phyloP scores from a whole-genome alignment of 1,139 yeast genomes.

The Magnusiomyces tetraspermus region DNA sequence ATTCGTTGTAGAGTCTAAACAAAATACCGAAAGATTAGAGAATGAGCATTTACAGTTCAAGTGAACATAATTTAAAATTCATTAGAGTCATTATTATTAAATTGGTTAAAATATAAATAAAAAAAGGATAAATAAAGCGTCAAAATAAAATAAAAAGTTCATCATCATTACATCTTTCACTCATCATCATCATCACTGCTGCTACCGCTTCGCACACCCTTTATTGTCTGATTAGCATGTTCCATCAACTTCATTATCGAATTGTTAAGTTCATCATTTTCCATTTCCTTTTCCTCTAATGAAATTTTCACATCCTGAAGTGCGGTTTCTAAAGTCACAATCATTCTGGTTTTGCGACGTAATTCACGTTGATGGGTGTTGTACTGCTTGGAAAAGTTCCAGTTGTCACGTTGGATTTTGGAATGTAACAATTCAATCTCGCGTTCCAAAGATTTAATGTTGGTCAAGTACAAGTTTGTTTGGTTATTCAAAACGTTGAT shows the following conservation, averaged over 20 bases:
- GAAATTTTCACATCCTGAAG: slow-evolving; percentile 31
- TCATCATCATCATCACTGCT: too few relatives aligned
- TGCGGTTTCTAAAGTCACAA: slow-evolving; percentile 25
- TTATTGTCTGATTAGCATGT: too few relatives aligned
- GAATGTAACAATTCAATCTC: slow-evolving; percentile 13
- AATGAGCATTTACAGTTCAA: too few relatives aligned
- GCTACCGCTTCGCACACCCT: too few relatives aligned
- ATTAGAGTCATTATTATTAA: too few relatives aligned
- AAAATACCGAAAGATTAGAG: too few relatives aligned
- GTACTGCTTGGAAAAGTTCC: slow-evolving; percentile 22
- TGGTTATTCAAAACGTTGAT: not conserved
- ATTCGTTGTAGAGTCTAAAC: too few relatives aligned
- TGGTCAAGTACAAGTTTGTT: not conserved
- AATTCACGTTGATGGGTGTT: slow-evolving; percentile 23
- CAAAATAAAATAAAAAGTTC: too few relatives aligned
- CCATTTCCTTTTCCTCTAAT: slow-evolving; percentile 32
- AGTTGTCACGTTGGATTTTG: slow-evolving; percentile 3
- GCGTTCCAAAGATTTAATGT: slow-evolving; percentile 12
- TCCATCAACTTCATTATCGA: slow-evolving; percentile 30
- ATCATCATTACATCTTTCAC: too few relatives aligned
- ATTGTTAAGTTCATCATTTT: slow-evolving; percentile 30
- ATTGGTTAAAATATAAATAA: too few relatives aligned
- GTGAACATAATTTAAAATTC: too few relatives aligned
- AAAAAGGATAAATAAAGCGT: too few relatives aligned
- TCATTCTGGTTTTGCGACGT: slow-evolving; percentile 22